Base-by-base conservation (phyloP, 2,329 filamentous ascomycete genomes). In the Daldinia eschscholtzii region DNA sequence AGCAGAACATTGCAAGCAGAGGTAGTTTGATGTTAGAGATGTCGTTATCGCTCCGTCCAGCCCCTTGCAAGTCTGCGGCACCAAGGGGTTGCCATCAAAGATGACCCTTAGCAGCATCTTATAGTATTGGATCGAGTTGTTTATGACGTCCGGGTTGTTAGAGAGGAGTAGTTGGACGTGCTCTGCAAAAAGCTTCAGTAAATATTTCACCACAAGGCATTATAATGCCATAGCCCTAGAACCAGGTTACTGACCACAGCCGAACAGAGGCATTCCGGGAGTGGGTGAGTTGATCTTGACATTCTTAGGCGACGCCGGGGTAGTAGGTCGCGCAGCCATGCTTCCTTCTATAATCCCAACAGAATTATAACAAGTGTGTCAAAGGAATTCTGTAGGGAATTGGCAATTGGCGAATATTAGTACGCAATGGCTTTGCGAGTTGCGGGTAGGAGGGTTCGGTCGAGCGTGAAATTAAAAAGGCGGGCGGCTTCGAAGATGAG, bases 1-100 rank as follows among this genome's bases (percentile, higher is more conserved):
- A 57, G 84, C 86, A 10, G 91, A 88, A 75, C 92, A 95, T 79
- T 93, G 91, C 56, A 93, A 80, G 74, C 91, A 93, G 28, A 93
- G 85, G 76, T 90, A 93, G 74, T 91, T 92, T 53, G 89, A 86
- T 13, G 89, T 91, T 64, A 92, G 79, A 5, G 87, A 88, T 9
- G 89, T 90, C 69, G 88, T 80, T 55, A 87, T 81, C 52, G 83
- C 82, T 62, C 87, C 86, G 64, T 91, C 87, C 33, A 83, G 74
- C 56, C 82, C 83, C 72, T 87, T 91, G 65, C 86, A 89, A 5
- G 89, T 93, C 79, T 92, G 91, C 28, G 87, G 85, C 55, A 91
- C 86, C 76, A 90, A 84, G 59, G 87, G 88, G 56, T 84, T 88
- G 69, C 87, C 84, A 78, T 93, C 91, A 80, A 91, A 91, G 71